A percentile compares a stretch with the other conserved stretches of the same genome.
Evolutionary conservation across 768 basidiomycete species (phyloP).

Genomic region (Pleurotus tuber-regium): DNA sequence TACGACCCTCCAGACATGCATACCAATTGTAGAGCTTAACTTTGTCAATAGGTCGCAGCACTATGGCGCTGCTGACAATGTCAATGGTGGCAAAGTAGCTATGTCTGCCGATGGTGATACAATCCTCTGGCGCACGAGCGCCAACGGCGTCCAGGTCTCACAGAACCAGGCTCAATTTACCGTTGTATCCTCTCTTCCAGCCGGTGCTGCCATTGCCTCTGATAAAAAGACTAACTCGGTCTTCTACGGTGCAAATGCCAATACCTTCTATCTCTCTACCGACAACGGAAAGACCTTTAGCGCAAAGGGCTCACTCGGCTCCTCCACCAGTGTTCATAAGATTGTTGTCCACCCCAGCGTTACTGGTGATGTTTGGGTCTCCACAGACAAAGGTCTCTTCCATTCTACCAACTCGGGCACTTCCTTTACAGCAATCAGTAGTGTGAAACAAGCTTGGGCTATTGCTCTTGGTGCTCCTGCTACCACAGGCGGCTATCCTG

Average conservation of each 20-base stretch:
- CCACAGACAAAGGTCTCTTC: constrained; percentile 55
- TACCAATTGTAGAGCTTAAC: too few relatives aligned
- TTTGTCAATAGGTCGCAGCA: constrained; percentile 38
- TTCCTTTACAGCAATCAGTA: constrained; percentile 45
- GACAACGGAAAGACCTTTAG: constrained; percentile 55
- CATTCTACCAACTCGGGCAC: constrained; percentile 53
- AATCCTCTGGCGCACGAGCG: constrained; percentile 53
- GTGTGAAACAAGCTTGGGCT: constrained; percentile 51
- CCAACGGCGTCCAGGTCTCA: constrained; percentile 51
- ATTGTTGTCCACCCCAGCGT: constrained; percentile 52
- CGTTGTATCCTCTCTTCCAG: constrained; percentile 49
- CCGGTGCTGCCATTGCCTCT: constrained; percentile 53
- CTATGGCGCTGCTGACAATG: constrained; percentile 51
- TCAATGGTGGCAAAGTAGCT: constrained; percentile 40
- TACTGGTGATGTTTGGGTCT: constrained; percentile 65
- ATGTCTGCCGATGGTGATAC: constrained; percentile 53
- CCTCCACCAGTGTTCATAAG: constrained; percentile 47
- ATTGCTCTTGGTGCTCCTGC: constrained; percentile 56
- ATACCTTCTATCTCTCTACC: constrained; percentile 58
- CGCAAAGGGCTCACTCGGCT: constrained; percentile 39
- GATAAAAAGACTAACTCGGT: constrained; percentile 56
- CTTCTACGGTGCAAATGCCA: constrained; percentile 59
- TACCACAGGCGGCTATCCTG: constrained; percentile 46
- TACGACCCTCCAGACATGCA: too few relatives aligned
- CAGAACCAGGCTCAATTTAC: constrained; percentile 47